phyloP scores from a whole-genome alignment of 2,329 filamentous ascomycete species.

The Clonostachys sp. region DNA sequence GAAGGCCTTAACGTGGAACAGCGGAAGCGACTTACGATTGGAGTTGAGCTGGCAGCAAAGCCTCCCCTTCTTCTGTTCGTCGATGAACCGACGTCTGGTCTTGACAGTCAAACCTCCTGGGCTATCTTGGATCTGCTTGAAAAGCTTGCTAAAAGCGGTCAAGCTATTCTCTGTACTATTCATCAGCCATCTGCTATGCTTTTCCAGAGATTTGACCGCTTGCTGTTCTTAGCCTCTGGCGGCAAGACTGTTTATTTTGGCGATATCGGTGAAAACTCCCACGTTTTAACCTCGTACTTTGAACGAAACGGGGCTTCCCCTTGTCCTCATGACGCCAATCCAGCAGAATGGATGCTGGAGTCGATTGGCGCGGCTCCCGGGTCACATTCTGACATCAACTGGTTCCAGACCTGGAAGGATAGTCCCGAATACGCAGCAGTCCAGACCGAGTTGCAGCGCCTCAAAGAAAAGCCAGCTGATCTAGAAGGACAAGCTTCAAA shows the following conservation, averaged over 20 bases:
- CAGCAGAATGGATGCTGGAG: constrained; percentile 44
- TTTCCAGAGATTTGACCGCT: constrained; percentile 48
- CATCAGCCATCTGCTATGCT: constrained; percentile 50
- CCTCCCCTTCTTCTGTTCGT: constrained; percentile 40
- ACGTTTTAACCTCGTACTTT: constrained; percentile 43
- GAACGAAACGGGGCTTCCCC: constrained; percentile 55
- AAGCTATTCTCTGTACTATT: constrained; percentile 56
- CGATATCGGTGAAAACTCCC: constrained; percentile 40
- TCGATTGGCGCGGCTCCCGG: constrained; percentile 20
- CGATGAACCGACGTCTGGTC: constrained; percentile 44
- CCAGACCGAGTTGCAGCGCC: constrained; percentile 37
- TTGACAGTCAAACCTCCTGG: constrained; percentile 50
- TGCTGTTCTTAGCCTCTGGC: constrained; percentile 44
- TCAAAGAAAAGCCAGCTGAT: constrained; percentile 43
- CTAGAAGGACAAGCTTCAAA: constrained; percentile 7
- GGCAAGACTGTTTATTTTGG: constrained; percentile 49
- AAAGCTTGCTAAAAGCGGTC: constrained; percentile 53
- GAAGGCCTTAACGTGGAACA: constrained; percentile 38
- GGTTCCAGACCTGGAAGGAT: constrained; percentile 49
- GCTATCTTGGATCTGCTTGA: constrained; percentile 55
- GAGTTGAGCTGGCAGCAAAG: constrained; percentile 30
- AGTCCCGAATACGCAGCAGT: constrained; percentile 29
- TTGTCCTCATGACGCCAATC: constrained; percentile 52
- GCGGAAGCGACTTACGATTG: constrained; percentile 40
- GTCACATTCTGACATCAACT: constrained; percentile 65